These are phyloP conservation scores for Mycena crocata DNA, from an alignment of 768 basidiomycete genomes.

Conservation along the genomic window DNA sequence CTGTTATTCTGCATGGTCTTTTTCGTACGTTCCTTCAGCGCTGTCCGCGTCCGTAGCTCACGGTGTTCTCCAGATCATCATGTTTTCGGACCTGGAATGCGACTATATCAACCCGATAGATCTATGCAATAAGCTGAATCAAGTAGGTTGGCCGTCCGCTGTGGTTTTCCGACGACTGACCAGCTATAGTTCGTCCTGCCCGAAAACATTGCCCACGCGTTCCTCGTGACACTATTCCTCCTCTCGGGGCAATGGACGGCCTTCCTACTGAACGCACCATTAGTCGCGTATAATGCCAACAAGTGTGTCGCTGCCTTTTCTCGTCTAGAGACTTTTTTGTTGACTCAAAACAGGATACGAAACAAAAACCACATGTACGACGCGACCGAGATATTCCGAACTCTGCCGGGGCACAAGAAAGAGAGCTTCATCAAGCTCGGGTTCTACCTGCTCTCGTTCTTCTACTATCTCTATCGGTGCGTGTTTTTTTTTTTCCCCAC, in stretches of 20 bases:
- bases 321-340: background rate
- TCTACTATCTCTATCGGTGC: constrained; percentile 91
- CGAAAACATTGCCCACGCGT: constrained; percentile 95
- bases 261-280: constrained; percentile 89
- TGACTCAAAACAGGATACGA: constrained; percentile 71
- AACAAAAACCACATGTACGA: constrained; percentile 98
- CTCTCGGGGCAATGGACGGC: constrained; percentile 95
- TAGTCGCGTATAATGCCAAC: constrained; percentile 91
- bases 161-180: background rate
- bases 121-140: constrained; percentile 98
- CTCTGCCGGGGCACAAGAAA: constrained; percentile 93
- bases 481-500: constrained; percentile 40
- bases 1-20: constrained; percentile 99
- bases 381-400: constrained; percentile 98
- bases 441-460: constrained; percentile 92
- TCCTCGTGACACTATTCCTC: constrained; percentile 92
- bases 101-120: constrained; percentile 99
- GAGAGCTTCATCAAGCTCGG: constrained; percentile 96
- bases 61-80: constrained; percentile 82
- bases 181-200: constrained; percentile 89
- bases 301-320: constrained; percentile 74
- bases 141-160: constrained; percentile 62
- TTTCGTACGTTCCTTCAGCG: constrained; percentile 75
- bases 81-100: constrained; percentile 99
- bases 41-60: background rate